Percentiles rank a stretch among this genome's conserved stretches.
Conservation (phyloP, 2,329 filamentous ascomycete species). For the Fusarium drepaniforme region DNA sequence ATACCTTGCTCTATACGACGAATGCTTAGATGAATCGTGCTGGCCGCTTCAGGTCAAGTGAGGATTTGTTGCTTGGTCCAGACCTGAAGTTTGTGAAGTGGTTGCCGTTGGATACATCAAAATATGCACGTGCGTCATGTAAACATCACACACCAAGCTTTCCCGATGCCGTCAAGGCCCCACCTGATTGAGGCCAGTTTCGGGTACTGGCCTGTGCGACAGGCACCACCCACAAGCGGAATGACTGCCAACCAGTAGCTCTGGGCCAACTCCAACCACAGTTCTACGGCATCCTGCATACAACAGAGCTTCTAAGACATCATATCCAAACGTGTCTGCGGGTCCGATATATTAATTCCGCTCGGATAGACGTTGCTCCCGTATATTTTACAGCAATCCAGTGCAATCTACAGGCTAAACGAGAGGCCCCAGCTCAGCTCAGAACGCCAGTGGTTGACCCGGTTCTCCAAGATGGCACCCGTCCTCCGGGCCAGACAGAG, state of each 20-base stretch:
- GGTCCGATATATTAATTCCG: background rate
- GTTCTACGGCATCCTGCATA: slow-evolving; percentile 19
- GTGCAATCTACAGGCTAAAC: background rate
- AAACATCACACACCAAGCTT: slow-evolving; percentile 10
- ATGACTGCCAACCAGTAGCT: background rate
- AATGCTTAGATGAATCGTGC: background rate
- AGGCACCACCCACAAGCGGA: slow-evolving; percentile 16
- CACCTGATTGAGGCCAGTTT: slow-evolving; percentile 20
- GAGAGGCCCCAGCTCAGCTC: background rate
- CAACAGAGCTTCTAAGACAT: slow-evolving; percentile 10
- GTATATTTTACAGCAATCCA: background rate
- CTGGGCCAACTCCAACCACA: slow-evolving; percentile 16
- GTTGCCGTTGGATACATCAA: slow-evolving; percentile 40
- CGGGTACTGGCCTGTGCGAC: slow-evolving; percentile 24
- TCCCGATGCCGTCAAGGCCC: slow-evolving; percentile 22
- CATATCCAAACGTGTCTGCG: background rate
- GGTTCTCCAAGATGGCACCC: slow-evolving; percentile 52
- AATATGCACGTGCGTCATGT: slow-evolving; percentile 16
- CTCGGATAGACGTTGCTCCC: background rate
- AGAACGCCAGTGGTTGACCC: background rate
- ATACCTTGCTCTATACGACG: slow-evolving; percentile 5
- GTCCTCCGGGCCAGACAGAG: slow-evolving; percentile 62
- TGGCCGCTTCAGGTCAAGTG: background rate
- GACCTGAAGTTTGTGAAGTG: background rate
- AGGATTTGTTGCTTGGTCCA: slow-evolving; percentile 8